phyloP scores from a whole-genome alignment of 2,329 filamentous ascomycete genomes.

The Elsinoe australis region DNA sequence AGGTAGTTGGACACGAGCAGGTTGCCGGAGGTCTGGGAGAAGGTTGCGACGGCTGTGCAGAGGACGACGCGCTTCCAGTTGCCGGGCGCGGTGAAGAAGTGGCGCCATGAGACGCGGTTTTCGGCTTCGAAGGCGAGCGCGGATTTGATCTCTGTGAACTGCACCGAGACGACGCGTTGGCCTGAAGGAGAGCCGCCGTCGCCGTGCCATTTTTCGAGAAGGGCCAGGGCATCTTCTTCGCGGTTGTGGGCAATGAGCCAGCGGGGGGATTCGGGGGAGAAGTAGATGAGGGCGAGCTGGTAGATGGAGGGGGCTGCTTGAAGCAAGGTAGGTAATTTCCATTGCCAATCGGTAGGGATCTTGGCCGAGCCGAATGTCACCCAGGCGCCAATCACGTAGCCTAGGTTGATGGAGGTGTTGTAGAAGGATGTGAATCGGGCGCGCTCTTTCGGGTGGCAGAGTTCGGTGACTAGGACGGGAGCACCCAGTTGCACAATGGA shows the following conservation, averaged over 20 bases:
- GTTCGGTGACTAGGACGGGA: background rate
- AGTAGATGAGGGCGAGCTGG: slow-evolving; percentile 21
- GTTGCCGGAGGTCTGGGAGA: background rate
- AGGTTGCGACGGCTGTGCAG: background rate
- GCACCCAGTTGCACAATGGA: background rate
- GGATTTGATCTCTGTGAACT: no score
- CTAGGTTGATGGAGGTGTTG: background rate
- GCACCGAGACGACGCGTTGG: no score
- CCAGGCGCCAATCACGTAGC: background rate
- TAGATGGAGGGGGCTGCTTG: background rate
- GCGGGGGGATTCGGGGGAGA: slow-evolving; percentile 39
- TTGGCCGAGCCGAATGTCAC: background rate
- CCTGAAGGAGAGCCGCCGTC: background rate
- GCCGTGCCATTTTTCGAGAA: slow-evolving; percentile 15
- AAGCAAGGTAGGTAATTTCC: background rate
- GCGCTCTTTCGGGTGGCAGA: background rate
- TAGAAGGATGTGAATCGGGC: background rate
- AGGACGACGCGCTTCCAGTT: background rate
- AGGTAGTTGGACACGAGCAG: background rate
- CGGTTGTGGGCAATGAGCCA: slow-evolving; percentile 38
- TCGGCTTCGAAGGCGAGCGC: no score
- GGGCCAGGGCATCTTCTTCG: slow-evolving; percentile 31
- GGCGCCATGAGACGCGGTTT: no score
- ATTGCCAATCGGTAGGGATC: background rate
- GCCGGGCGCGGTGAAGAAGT: no score